Base-by-base conservation (phyloP, 2,329 filamentous ascomycete species). In the Epichloe aotearoae region DNA sequence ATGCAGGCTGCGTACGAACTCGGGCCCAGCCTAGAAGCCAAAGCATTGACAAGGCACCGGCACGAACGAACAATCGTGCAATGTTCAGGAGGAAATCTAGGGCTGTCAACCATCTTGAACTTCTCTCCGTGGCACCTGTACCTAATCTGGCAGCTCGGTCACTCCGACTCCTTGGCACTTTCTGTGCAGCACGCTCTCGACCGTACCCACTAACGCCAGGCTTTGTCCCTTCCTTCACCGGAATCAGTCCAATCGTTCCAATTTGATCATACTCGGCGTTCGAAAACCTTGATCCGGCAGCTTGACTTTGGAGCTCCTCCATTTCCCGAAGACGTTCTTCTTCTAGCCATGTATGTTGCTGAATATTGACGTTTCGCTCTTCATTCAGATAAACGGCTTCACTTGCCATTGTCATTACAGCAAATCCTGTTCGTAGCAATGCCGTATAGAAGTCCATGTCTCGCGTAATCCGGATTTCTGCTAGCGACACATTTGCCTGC, bases 371-470 rank as follows among this genome's bases (percentile, higher is more conserved):
- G 2, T 76, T 76, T 40, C 80, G 80, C 44, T 91, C 91, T 66
- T 97, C 91, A 54, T 96, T 95, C 11, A 98, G 73, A 62, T 95
- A 97, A 0, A 97, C 93, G 3, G 91, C 91, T 66, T 97, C 90
- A 59, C 88, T 95, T 1, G 93, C 93, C 66, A 94, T 91, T 1
- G 88, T 95, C 54, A 97, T 80, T 12, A 91, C 83, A 11, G 83
- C 83, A 62, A 96, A 96, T 0, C 93, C 93, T 37, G 88, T 80
- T 53, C 90, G 83, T 3, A 97, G 74, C 4, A 97, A 73, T 0
- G 88, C 86, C 0, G 89, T 95, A 64, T 97, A 98, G 62, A 97
- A 96, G 64, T 98, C 93, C 73, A 97, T 94, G 50, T 88, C 82
- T 72, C 86, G 82, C 42, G 83, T 87, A 50, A 97, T 79, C 12